Base-by-base conservation (phyloP, 2,329 filamentous ascomycete genomes). In the Fusarium liriodendri region DNA sequence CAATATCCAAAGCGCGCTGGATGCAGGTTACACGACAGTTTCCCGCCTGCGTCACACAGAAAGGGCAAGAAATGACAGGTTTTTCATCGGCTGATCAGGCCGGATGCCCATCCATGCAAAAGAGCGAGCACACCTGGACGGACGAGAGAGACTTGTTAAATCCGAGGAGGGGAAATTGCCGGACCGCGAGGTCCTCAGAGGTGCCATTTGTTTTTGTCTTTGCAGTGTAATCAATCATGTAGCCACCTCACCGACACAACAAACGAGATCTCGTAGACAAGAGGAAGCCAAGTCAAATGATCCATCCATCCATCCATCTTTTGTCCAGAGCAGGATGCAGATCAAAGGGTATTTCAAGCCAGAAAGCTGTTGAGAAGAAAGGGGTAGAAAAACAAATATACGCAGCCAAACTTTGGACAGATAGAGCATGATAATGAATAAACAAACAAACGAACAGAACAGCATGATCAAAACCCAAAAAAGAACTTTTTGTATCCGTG, bases 401-500 rank as follows among this genome's bases (percentile, higher is more conserved):
- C 35, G 38, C 54, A 64, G 54, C 42, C 57, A 65, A 38, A 59
- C 55, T 55, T 60, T 50, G 62, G 62, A 72, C 54, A 64, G 45
- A 29, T 16, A 67, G 50, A 25, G 25, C 22, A 20, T 18, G 6
- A 69, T 45, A 75, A 73, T 45, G 40, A 71, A 57, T 27, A 50
- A 27, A 50, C 45, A 50, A 42, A 42, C 10, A 22, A 22, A 22
- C 22, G 22, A 22, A 22, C 22, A 22, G 35, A 37, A 18, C 35
- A 8, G 45, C 25, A 27, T 50, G 45, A 27, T 50, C 45, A 72
- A 69, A 68, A 70, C 70, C 58, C 75, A 72, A 72, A 29, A 61
- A 77, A 73, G 27, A 78, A 77, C 72, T 77, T 80, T 80, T 79
- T 70, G 77, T 77, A 69, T 78, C 78, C 61, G 62, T 70, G 67